Evolutionary conservation across 2,329 filamentous ascomycete genomes (phyloP).

Genomic region (Fusarium sp.): DNA sequence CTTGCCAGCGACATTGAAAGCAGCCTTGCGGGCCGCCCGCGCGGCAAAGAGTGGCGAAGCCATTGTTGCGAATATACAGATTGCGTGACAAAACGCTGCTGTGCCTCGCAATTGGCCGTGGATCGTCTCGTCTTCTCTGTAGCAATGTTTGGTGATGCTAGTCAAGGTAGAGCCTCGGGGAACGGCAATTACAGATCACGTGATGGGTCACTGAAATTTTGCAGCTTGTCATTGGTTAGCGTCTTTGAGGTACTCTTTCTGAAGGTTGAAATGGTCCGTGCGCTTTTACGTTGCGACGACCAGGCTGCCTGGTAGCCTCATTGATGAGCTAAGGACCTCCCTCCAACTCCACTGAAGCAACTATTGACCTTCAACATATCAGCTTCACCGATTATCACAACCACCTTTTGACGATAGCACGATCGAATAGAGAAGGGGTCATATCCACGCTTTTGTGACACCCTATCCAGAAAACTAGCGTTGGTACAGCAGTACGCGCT

Average conservation of each 20-base stretch:
- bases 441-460: neutral
- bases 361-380: slow-evolving; percentile 25
- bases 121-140: slow-evolving; percentile 38
- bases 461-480: neutral
- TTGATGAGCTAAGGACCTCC: slow-evolving; percentile 39
- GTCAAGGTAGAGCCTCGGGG: slow-evolving; percentile 40
- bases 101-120: slow-evolving; percentile 48
- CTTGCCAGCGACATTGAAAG: slow-evolving; percentile 60
- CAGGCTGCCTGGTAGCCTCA: slow-evolving; percentile 56
- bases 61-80: slow-evolving; percentile 57
- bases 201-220: slow-evolving; percentile 40
- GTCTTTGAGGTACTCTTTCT: neutral
- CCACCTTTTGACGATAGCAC: neutral
- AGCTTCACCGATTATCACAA: neutral
- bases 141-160: slow-evolving; percentile 42
- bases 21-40: slow-evolving; percentile 63
- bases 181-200: slow-evolving; percentile 43
- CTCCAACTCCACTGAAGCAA: slow-evolving; percentile 38
- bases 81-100: slow-evolving; percentile 46
- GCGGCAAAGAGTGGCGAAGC: slow-evolving; percentile 66
- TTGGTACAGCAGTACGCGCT: slow-evolving; percentile 7
- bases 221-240: slow-evolving; percentile 27
- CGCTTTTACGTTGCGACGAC: slow-evolving; percentile 44
- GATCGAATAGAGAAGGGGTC: neutral
- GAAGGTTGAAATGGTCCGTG: slow-evolving; percentile 35